Conservation (phyloP, 768 basidiomycete genomes). For the Lanmaoa pseudosensibilis region DNA sequence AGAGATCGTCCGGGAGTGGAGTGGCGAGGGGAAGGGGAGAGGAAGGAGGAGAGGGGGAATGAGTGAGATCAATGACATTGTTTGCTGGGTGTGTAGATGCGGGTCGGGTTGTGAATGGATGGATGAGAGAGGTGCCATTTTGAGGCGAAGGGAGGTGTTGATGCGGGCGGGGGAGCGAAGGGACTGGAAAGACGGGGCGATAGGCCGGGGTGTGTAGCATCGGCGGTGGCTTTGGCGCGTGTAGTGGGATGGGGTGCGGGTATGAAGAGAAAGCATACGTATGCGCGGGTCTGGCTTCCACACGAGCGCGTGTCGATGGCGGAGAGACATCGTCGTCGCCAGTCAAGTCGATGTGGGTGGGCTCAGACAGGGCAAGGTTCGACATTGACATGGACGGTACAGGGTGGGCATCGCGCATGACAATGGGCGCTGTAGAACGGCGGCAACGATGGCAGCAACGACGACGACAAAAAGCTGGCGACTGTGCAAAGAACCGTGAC, state of each 20-base stretch:
- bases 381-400: constrained; percentile 37
- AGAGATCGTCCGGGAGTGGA: constrained; percentile 54
- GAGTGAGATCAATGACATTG: constrained; percentile 76
- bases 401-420: constrained; percentile 31
- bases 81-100: constrained; percentile 33
- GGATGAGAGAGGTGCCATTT: constrained; percentile 24
- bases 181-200: constrained; percentile 53
- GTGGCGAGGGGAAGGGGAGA: constrained; percentile 32
- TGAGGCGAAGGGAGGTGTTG: constrained; percentile 26
- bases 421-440: constrained; percentile 4
- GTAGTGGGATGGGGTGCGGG: constrained; percentile 24
- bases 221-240: constrained; percentile 27
- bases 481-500: constrained; percentile 20
- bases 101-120: constrained; percentile 20
- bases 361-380: constrained; percentile 38
- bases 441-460: not conserved
- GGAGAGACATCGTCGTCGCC: constrained; percentile 59
- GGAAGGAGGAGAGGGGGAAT: constrained; percentile 56
- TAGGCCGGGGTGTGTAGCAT: constrained; percentile 34
- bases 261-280: constrained; percentile 25
- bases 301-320: constrained; percentile 30
- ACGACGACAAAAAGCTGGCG: not conserved
- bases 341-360: constrained; percentile 69
- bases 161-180: constrained; percentile 30
- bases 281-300: constrained; percentile 41